These are phyloP conservation scores for Chaetomidium leptoderma DNA, from an alignment of 495 filamentous ascomycete species.

Conservation along the genomic window DNA sequence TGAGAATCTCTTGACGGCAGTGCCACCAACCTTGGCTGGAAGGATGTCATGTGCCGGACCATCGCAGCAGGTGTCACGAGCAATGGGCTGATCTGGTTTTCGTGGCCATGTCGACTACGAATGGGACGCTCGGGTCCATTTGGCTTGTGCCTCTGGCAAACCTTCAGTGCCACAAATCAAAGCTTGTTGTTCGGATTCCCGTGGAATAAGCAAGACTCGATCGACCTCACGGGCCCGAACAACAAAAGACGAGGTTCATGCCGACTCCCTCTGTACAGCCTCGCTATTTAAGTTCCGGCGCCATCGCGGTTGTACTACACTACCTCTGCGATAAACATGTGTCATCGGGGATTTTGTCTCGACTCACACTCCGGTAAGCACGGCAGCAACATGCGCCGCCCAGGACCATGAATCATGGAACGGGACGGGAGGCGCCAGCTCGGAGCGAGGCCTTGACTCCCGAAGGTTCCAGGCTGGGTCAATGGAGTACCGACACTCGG, in stretches of 20 bases:
- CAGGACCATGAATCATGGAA: not conserved
- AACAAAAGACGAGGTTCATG: not conserved
- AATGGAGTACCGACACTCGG: not conserved
- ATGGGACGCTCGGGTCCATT: not conserved
- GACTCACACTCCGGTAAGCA: not conserved
- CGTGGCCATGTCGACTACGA: not conserved
- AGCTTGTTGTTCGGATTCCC: no score
- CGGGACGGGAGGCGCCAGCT: not conserved
- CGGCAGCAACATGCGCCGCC: not conserved
- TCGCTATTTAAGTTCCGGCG: not conserved
- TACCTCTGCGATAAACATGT: not conserved
- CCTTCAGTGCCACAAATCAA: not conserved
- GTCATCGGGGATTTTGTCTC: not conserved
- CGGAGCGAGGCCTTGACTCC: not conserved
- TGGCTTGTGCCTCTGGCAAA: not conserved
- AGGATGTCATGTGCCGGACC: not conserved
- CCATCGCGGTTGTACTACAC: constrained; percentile 18
- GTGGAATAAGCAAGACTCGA: not conserved
- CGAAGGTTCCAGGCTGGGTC: not conserved
- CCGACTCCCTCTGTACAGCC: not conserved
- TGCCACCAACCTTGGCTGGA: not conserved
- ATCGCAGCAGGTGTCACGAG: not conserved
- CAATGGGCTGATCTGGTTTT: not conserved
- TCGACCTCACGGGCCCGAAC: no score
- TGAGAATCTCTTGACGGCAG: not conserved